Conservation (phyloP, 202 grass and related monocot genomes). For the Setaria italica region DNA sequence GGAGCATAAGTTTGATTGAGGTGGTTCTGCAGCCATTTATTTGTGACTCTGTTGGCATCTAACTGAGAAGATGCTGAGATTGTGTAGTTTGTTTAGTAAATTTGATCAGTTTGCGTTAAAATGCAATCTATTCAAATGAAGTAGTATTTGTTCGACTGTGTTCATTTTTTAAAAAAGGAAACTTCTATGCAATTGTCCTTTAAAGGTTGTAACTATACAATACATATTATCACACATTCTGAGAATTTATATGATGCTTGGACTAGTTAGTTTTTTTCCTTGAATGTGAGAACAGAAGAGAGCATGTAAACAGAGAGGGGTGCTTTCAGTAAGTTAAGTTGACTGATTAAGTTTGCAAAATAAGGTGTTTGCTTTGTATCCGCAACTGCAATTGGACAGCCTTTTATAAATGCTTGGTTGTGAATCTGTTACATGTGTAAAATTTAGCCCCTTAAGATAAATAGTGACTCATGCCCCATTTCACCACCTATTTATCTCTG, state of each 20-base stretch:
- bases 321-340: constrained; percentile 1
- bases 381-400: not conserved
- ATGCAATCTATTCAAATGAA: not conserved
- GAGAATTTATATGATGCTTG: constrained; percentile 4
- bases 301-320: not conserved
- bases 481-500: too few relatives aligned
- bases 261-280: not conserved
- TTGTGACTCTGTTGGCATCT: not conserved
- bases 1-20: constrained; percentile 6
- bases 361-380: not conserved
- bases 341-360: not conserved
- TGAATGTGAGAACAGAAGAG: not conserved
- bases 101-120: not conserved
- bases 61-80: constrained; percentile 1
- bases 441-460: not conserved
- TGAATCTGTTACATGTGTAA: not conserved
- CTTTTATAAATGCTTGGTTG: not conserved
- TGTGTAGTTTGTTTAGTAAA: constrained; percentile 15
- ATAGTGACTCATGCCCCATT: too few relatives aligned
- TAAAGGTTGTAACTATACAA: not conserved
- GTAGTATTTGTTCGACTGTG: not conserved
- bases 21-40: not conserved
- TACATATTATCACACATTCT: not conserved
- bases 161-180: not conserved
- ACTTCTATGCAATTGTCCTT: not conserved